Evolutionary conservation across 768 basidiomycete genomes (phyloP).

Genomic region (Panus rudis): DNA sequence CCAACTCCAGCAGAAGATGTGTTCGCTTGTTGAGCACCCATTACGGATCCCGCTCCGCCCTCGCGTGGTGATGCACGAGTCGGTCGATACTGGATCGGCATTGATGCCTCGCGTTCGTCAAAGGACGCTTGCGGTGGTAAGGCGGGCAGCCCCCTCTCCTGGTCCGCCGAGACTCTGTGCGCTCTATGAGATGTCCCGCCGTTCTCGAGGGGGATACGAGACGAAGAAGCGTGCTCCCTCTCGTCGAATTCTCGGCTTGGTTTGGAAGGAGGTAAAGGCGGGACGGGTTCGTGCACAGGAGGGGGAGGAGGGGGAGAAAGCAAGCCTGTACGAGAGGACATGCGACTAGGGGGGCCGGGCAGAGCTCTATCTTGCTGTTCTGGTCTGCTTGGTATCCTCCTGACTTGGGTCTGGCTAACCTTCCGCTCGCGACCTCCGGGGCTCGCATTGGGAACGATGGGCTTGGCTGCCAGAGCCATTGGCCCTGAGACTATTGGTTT

Average conservation of each 20-base stretch:
- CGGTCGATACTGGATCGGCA: too few relatives aligned
- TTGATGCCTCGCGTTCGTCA: too few relatives aligned
- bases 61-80: too few relatives aligned
- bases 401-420: not conserved
- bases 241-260: not conserved
- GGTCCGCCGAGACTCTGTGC: too few relatives aligned
- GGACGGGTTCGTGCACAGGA: not conserved
- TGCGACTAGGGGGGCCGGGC: not conserved
- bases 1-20: too few relatives aligned
- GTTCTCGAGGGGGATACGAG: not conserved
- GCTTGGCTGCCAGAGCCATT: slow-evolving; percentile 4
- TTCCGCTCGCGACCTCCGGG: not conserved
- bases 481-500: slow-evolving; percentile 12
- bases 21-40: too few relatives aligned
- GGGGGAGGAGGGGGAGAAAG: not conserved
- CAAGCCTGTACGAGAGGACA: not conserved
- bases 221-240: not conserved
- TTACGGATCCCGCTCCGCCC: too few relatives aligned
- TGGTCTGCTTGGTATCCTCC: slow-evolving; percentile 4
- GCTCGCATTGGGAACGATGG: slow-evolving; percentile 2
- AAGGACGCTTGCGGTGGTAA: too few relatives aligned
- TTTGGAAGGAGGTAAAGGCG: not conserved
- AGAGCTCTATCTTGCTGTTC: not conserved
- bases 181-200: too few relatives aligned
- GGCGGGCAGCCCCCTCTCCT: too few relatives aligned